Percentiles rank a stretch among this genome's conserved stretches.
Conservation (phyloP, 805 yeast species). For the Blastobotrys attinorum region DNA sequence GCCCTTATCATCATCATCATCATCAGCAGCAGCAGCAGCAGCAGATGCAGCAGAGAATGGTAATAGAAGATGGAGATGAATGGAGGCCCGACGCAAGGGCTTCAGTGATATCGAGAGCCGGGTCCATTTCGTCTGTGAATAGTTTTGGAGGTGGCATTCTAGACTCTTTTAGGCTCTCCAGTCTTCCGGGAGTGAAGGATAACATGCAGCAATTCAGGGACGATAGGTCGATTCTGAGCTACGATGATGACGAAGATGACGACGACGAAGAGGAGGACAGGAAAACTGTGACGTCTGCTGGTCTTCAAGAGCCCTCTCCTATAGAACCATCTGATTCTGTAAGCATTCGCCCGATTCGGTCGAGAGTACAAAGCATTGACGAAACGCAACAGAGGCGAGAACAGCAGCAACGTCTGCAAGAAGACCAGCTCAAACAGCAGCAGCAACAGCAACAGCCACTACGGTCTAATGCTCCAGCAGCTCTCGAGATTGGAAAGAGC, state of each 20-base stretch:
- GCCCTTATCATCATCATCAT: too few relatives aligned
- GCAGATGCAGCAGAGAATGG: not conserved
- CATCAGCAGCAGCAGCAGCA: not conserved
- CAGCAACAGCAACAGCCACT: not conserved
- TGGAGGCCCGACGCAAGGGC: constrained; percentile 4
- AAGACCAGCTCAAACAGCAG: too few relatives aligned
- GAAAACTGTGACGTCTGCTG: too few relatives aligned
- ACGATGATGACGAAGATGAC: not conserved
- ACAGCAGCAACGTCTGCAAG: too few relatives aligned
- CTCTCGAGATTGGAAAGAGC: too few relatives aligned
- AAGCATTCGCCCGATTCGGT: too few relatives aligned
- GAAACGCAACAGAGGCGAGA: too few relatives aligned
- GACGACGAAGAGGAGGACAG: constrained; percentile 1
- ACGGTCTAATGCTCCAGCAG: too few relatives aligned
- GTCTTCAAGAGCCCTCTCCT: not conserved
- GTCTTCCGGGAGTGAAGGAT: constrained; percentile 8
- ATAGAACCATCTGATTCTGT: not conserved
- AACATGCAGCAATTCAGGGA: not conserved
- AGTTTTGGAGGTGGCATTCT: constrained; percentile 17
- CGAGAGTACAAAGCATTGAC: too few relatives aligned
- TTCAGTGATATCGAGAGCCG: constrained; percentile 2
- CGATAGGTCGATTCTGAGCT: not conserved
- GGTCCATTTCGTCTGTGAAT: constrained; percentile 4
- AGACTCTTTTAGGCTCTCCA: constrained; percentile 20
- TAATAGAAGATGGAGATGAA: not conserved